A percentile compares a stretch with the other conserved stretches of the same genome.
These are phyloP conservation scores for Euphorbia pulcherrima DNA, from an alignment of 345 rosid genomes.

Conservation along the genomic window DNA sequence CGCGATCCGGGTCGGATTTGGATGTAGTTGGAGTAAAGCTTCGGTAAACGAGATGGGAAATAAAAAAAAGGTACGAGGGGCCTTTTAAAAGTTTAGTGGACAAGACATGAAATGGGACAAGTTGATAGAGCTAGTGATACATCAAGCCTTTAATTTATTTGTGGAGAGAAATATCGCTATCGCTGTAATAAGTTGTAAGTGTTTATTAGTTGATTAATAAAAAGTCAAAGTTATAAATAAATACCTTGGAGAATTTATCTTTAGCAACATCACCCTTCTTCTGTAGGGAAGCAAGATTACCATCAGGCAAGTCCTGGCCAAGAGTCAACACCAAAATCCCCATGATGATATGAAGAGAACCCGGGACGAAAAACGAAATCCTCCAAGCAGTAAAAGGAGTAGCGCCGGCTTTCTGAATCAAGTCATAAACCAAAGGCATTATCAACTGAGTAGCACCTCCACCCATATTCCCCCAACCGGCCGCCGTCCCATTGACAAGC, in stretches of 20 bases:
- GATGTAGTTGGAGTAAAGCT: no score
- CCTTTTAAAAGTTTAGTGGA: no score
- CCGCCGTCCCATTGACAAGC: conserved; percentile 81
- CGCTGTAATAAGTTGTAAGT: no score
- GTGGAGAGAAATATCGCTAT: no score
- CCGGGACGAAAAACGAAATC: conserved; percentile 81
- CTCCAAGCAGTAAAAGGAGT: conserved; percentile 90
- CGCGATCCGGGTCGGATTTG: no score
- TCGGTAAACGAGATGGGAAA: no score
- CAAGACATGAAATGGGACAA: no score
- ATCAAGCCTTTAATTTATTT: no score
- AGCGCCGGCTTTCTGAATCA: conserved; percentile 46
- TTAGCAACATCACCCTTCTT: conserved; percentile 40
- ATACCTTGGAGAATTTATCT: background rate
- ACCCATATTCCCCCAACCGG: conserved; percentile 96
- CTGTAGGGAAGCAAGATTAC: conserved; percentile 60
- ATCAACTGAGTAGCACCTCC: conserved; percentile 83
- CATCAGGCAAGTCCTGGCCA: conserved; percentile 93
- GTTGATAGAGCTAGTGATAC: no score
- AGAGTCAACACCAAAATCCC: conserved; percentile 65
- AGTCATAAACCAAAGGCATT: conserved; percentile 76
- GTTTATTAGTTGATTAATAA: no score
- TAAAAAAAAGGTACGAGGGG: no score
- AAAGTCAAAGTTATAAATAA: background rate
- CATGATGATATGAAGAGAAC: conserved; percentile 60